Evolutionary conservation across 768 basidiomycete species (phyloP).

Genomic region (Paxillus involutus): DNA sequence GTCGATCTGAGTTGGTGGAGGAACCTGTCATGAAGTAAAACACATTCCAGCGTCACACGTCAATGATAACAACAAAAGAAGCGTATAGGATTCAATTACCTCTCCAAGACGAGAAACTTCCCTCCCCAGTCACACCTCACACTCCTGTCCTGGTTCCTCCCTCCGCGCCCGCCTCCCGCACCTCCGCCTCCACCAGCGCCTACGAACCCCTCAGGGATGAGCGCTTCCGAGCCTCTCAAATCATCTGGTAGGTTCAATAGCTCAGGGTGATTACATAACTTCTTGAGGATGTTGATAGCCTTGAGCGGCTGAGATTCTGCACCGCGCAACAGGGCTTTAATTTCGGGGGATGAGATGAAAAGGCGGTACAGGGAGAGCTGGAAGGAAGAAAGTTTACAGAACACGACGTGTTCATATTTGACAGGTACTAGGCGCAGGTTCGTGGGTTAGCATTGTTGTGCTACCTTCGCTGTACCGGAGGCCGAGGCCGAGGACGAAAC

Average conservation of each 20-base stretch:
- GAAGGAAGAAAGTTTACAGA: slow-evolving; percentile 82
- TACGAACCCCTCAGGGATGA: slow-evolving; percentile 82
- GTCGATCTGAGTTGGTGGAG: slow-evolving; percentile 77
- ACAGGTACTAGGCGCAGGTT: slow-evolving; percentile 72
- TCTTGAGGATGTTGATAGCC: slow-evolving; percentile 92
- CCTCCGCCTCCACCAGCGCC: slow-evolving; percentile 39
- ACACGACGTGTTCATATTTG: slow-evolving; percentile 98
- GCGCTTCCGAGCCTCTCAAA: slow-evolving; percentile 73
- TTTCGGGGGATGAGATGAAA: slow-evolving; percentile 92
- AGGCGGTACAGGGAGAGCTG: slow-evolving; percentile 84
- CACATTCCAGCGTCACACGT: neutral
- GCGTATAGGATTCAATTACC: slow-evolving; percentile 44
- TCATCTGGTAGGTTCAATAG: slow-evolving; percentile 84
- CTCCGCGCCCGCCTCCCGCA: slow-evolving; percentile 40
- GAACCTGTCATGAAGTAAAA: slow-evolving; percentile 52
- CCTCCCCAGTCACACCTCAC: slow-evolving; percentile 86
- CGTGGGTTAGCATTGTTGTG: slow-evolving; percentile 1
- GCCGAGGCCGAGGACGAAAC: neutral
- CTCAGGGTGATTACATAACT: slow-evolving; percentile 94
- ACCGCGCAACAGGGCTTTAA: slow-evolving; percentile 85
- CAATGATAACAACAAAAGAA: neutral
- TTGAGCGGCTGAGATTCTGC: slow-evolving; percentile 91
- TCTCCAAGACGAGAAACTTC: slow-evolving; percentile 90
- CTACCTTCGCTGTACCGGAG: neutral
- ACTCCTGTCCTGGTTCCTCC: slow-evolving; percentile 34